phyloP scores from a whole-genome alignment of 306 rosid genomes.

The Psophocarpus tetragonolobus region DNA sequence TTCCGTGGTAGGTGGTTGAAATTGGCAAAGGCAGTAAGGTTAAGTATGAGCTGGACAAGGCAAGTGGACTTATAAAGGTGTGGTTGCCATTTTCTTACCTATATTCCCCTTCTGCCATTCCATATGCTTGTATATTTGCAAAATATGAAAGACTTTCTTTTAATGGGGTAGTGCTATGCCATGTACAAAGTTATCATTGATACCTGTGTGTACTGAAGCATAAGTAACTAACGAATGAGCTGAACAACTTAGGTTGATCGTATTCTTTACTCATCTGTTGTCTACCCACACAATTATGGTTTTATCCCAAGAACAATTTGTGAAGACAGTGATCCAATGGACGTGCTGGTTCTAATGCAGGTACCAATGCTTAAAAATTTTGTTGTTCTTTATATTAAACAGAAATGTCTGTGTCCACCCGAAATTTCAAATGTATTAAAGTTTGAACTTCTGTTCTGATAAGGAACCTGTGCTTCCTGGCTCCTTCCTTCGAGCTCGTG shows the following conservation, averaged over 20 bases:
- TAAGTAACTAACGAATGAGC: conserved; percentile 26
- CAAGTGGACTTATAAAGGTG: conserved; percentile 90
- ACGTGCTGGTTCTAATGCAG: conserved; percentile 94
- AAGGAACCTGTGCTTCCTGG: conserved; percentile 94
- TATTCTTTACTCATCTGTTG: conserved; percentile 94
- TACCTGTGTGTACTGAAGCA: conserved; percentile 16
- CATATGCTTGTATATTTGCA: conserved; percentile 18
- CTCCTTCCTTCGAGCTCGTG: conserved; percentile 97
- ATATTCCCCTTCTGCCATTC: conserved; percentile 20
- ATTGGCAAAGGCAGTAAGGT: conserved; percentile 94
- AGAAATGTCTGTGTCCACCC: neutral
- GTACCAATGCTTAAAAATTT: conserved; percentile 46
- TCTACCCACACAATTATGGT: conserved; percentile 97
- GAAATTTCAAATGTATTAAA: conserved; percentile 17
- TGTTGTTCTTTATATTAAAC: conserved; percentile 7
- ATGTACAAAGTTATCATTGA: neutral
- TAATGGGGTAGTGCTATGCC: neutral
- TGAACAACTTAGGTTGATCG: conserved; percentile 82
- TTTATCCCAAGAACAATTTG: conserved; percentile 94
- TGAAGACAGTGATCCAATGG: conserved; percentile 98
- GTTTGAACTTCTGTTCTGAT: conserved; percentile 12
- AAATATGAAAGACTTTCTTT: conserved; percentile 20
- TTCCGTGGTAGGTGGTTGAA: conserved; percentile 81
- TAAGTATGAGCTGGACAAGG: conserved; percentile 94
- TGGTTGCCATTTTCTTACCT: conserved; percentile 12